Base-by-base conservation (phyloP, 1,284 basidiomycete species). In the Puccinia novopanici region DNA sequence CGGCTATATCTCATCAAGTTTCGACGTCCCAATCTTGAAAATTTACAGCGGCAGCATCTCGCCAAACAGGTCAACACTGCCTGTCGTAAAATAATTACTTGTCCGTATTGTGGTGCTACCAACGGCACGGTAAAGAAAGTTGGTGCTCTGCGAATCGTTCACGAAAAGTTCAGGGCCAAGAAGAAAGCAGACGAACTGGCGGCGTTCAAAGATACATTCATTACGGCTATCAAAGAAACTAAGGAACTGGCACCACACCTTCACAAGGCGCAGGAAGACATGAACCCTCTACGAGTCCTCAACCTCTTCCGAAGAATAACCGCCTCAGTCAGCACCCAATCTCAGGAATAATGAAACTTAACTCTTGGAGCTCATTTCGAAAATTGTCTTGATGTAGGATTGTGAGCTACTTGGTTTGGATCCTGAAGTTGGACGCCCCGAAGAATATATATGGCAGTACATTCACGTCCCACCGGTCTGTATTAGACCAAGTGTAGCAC, bases 381-480 rank as follows among this genome's bases (percentile, higher is more conserved):
- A 52, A 71, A 10, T 54, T 52, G 1, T 59, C 17, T 70, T 4
- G n/a, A 5, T 30, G 59, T 54, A 94, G 91, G 97, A 99, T 84
- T 97, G 94, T 85, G 97, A 99, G 86, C 88, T 99, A 68, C 89
- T 99, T 12, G 95, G 96, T 0, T 87, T 99, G 76, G 91, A 93
- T 82, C 97, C 97, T 2, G 90, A 91, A 42, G 92, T 91, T 84
- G 95, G 95, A 76, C 88, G 97, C 97, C n/a, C n/a, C 1, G 97
- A 99, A 87, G 93, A 98, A 85, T 98, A 96, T 85, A 91, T 99
- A 81, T 99, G 97, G 97, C 96, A 98, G 86, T 99, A 99, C 86
- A 91, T 99, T 22, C 97, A 95, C 48, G 97, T 99, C 19, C 97
- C 97, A 24, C 97, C 97, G 0, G 95, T 98, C 55, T 97, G 94